phyloP scores from a whole-genome alignment of 2,329 filamentous ascomycete genomes.

The Davidsoniella virescens region DNA sequence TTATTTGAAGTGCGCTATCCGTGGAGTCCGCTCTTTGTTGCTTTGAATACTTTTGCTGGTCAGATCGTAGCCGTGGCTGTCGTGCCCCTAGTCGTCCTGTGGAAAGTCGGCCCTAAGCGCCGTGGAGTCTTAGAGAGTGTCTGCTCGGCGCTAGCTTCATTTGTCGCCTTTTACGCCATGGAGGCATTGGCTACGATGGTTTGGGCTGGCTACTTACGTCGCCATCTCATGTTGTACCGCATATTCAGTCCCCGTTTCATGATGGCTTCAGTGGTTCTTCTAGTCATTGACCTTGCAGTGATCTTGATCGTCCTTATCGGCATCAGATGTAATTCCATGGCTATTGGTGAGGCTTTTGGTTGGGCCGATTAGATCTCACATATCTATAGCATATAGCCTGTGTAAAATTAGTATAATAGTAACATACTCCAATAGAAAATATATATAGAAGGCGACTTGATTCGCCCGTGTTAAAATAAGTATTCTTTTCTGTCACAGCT shows the following conservation, averaged over 20 bases:
- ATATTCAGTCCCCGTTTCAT: constrained; percentile 89
- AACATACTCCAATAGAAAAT: too few relatives aligned
- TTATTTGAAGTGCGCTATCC: constrained; percentile 72
- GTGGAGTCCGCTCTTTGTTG: constrained; percentile 68
- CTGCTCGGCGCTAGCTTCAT: constrained; percentile 54
- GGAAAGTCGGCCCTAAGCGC: constrained; percentile 72
- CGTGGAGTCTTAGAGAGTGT: constrained; percentile 53
- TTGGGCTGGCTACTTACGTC: constrained; percentile 73
- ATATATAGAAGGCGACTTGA: too few relatives aligned
- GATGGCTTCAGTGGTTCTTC: constrained; percentile 53
- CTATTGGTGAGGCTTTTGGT: constrained; percentile 79
- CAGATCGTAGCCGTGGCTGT: constrained; percentile 70
- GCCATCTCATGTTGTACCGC: constrained; percentile 92
- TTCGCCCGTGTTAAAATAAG: too few relatives aligned
- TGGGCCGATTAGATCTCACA: constrained; percentile 37
- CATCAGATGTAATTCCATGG: constrained; percentile 58
- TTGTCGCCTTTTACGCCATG: constrained; percentile 67
- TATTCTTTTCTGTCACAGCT: too few relatives aligned
- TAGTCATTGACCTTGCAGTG: constrained; percentile 62
- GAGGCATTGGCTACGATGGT: constrained; percentile 73
- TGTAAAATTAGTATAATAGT: not conserved
- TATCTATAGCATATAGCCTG: not conserved
- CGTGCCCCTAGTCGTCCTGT: constrained; percentile 68
- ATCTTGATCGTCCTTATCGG: constrained; percentile 58
- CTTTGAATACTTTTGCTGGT: constrained; percentile 75